Percentiles rank a stretch among this genome's conserved stretches.
phyloP scores from a whole-genome alignment of 352 stramenopile species.

The Phytopythium mirpurense region DNA sequence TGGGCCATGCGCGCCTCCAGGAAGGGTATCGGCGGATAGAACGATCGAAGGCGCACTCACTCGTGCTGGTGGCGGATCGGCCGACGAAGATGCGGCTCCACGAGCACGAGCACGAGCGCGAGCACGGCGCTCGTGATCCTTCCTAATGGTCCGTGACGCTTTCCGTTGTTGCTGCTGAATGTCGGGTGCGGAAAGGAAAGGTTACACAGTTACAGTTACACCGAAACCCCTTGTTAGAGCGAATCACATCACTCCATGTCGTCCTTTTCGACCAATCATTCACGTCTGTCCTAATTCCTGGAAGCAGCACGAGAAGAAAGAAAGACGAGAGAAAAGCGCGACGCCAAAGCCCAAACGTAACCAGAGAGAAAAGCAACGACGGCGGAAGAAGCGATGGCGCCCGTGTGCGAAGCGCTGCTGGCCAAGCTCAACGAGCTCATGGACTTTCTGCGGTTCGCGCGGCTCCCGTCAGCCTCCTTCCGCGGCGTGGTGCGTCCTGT shows the following conservation, averaged over 20 bases:
- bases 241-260: too few relatives aligned
- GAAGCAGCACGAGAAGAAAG: not conserved
- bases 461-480: slow-evolving; percentile 37
- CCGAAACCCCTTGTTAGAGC: too few relatives aligned
- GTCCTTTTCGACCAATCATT: too few relatives aligned
- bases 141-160: too few relatives aligned
- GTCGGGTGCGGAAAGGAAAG: too few relatives aligned
- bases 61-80: not conserved
- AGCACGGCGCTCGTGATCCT: too few relatives aligned
- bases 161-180: not conserved
- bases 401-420: slow-evolving; percentile 60
- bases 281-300: too few relatives aligned
- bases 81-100: not conserved
- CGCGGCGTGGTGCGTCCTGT: slow-evolving; percentile 48
- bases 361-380: not conserved
- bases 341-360: not conserved
- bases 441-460: slow-evolving; percentile 74
- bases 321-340: not conserved
- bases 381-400: slow-evolving; percentile 14
- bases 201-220: too few relatives aligned
- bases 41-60: too few relatives aligned
- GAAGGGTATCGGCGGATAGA: too few relatives aligned
- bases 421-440: slow-evolving; percentile 84
- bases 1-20: too few relatives aligned
- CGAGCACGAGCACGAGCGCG: too few relatives aligned